Evolutionary conservation across 176 grass and related monocot genomes (phyloP), one percentile per base, ranked within the genome.

Genomic region (Bonia amplexicaulis): DNA sequence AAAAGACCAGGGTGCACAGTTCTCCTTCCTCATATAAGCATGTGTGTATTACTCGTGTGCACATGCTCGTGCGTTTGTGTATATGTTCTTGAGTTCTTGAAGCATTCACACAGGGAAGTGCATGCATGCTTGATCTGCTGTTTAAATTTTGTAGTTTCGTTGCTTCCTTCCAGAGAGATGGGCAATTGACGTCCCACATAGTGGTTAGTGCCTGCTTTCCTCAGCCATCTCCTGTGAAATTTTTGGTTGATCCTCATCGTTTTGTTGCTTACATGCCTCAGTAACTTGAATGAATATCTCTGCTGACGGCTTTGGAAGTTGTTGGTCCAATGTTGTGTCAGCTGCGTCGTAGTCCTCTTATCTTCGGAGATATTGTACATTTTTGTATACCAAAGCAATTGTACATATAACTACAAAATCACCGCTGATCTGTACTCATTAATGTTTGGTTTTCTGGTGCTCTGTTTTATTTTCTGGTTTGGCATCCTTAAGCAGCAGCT

Each of bases 91-190:
- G 0, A 71, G 63, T 70, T 19, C 45, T 35, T 66, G 48, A 48
- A 15, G 22, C 60, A 20, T 58, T 67, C 0, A 23, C 23, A 65
- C 13, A 66, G 12, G 35, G 66, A 25, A 48, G 48, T 31, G 16
- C 75, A 49, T 74, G 58, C 51, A 31, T 60, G 67, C 53, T 42
- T 83, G 11, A 45, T 54, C 12, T 45, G 31, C 39, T 26, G 26
- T 80, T 69, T 84, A 80, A 84, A 71, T 78, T 49, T 73, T 82
- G 46, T 78, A 86, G 47, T 31, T 86, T 37, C 37, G 6, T 72
- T 86, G 54, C 55, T 59, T 71, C 44, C 70, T 47, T 73, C 19
- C 40, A 25, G 40, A 40, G 47, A 40, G 48, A 89, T 27, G 46
- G 49, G 16, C 26, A 69, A 61, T 89, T 47, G 68, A n/a, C 51